These are phyloP conservation scores for Cladosporium austrohemisphaericum DNA, from an alignment of 2,329 filamentous ascomycete species.

Conservation along the genomic window DNA sequence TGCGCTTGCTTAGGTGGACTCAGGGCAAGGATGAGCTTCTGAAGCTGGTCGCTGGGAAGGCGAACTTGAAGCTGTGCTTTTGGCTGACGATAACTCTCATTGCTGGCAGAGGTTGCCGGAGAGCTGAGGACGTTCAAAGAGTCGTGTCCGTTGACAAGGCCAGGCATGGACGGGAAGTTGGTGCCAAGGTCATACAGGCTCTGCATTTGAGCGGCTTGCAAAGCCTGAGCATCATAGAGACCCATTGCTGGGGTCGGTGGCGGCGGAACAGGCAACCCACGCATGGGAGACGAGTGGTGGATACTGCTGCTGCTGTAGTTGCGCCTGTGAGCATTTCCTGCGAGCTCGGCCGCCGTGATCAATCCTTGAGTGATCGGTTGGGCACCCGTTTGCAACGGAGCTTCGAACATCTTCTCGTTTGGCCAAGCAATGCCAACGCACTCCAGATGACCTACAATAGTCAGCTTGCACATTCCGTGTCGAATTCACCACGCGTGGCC, in stretches of 20 bases:
- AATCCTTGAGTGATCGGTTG: background rate
- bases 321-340: slow-evolving; percentile 11
- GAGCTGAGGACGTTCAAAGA: background rate
- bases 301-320: slow-evolving; percentile 19
- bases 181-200: background rate
- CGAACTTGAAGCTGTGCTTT: slow-evolving; percentile 4
- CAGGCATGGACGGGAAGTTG: background rate
- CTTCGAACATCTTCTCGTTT: slow-evolving; percentile 56
- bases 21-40: slow-evolving; percentile 25
- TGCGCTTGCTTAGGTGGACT: background rate
- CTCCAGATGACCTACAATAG: slow-evolving; percentile 63
- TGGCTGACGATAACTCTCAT: background rate
- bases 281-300: background rate
- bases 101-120: background rate
- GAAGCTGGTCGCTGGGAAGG: slow-evolving; percentile 30
- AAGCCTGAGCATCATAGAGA: slow-evolving; percentile 3
- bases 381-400: slow-evolving; percentile 23
- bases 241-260: slow-evolving; percentile 19
- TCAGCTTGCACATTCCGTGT: slow-evolving; percentile 5
- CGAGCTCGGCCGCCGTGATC: background rate
- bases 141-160: background rate
- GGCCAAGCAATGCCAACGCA: slow-evolving; percentile 75
- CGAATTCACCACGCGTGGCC: too few relatives aligned
- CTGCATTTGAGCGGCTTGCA: background rate
- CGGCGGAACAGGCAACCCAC: slow-evolving; percentile 18